Base-by-base conservation (phyloP, 2,329 filamentous ascomycete species). In the Colletotrichum karsti region DNA sequence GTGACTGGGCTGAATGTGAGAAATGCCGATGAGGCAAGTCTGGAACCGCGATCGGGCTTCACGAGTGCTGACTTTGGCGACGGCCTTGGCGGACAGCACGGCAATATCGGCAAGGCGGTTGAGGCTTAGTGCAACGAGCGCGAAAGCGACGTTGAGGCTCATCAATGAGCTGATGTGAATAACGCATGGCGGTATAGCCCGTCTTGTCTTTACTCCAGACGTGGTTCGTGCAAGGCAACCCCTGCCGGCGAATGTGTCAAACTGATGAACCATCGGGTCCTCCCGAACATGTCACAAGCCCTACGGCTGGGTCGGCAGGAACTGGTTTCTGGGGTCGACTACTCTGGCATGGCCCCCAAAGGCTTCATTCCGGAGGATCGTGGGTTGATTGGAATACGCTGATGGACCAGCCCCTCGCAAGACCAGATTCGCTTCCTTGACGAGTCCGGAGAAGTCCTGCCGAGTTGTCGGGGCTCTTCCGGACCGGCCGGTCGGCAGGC, bases 141-240 rank as follows among this genome's bases (percentile, higher is more conserved):
- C 18, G 24, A 42, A 20, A 42, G 42, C 35, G 28, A 28, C 12
- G 7, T 15, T 54, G 46, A 51, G 50, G 42, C 18, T 37, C 35
- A n/a, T 42, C 15, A 10, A 15, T 18, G 42, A 55, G 22, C 44
- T 4, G 53, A 22, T 20, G 18, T 18, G 33, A 28, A 63, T 64
- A 65, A 59, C 24, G 53, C 53, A 53, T 58, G 54, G 53, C 26
- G 37, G 30, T 64, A 64, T 67, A 53, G 44, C 53, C 28, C 24
- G 28, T n/a, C 30, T n/a, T 12, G 33, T 22, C 41, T 18, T 15
- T 65, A 64, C 37, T 54, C 53, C 53, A 59, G 44, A 54, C 60
- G 37, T 30, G 9, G 12, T 24, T 15, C 10, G 39, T 26, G 30
- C 53, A 54, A 39, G 57, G 65, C 39, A 2, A 48, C 65, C 60